Evolutionary conservation across 805 yeast genomes (phyloP), one percentile per base, ranked within the genome.

Genomic region (Yamadazyma ubonensis): DNA sequence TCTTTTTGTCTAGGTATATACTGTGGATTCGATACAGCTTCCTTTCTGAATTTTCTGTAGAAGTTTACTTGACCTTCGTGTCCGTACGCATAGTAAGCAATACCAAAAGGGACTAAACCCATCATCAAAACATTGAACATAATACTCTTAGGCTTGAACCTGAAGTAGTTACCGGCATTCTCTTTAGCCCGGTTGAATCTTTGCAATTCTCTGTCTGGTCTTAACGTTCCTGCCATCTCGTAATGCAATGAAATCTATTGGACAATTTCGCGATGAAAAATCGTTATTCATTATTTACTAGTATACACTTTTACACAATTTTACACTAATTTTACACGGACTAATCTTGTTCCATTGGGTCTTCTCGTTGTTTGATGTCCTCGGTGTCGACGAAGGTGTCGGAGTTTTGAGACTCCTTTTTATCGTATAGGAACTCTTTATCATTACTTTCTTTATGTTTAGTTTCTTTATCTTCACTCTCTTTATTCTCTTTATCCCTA

Each of bases 171-270:
- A 21, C 74, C 73, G 27, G 56, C 49, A 45, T 56, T 62, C 47
- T 69, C 74, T 47, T 63, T 68, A 38, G 71, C 71, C 22, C 55
- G 46, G 49, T 69, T 69, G 56, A 69, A 69, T 45, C 61, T 58
- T 50, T 66, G 68, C 31, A 67, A 59, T 35, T 57, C 71, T 30
- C 60, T 63, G 49, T 69, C 75, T 44, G 70, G 71, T 55, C 51
- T 61, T 46, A 69, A 64, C 31, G 75, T 69, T 44, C 57, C 64
- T 36, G 73, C 75, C 75, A 69, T 69, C 8, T 19, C 17, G 30
- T 32, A 32, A 32, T 32, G 35, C 19, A 15, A 21, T 20, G 10
- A 32, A 21, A 21, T 21, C 35, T 32, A 32, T 32, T 32, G 35
- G 35, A 32, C 30, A 27, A 27, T 9, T 27, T 11, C 7, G 15